Evolutionary conservation across 495 filamentous ascomycete species (phyloP).

Genomic region (Annulohypoxylon stygium): DNA sequence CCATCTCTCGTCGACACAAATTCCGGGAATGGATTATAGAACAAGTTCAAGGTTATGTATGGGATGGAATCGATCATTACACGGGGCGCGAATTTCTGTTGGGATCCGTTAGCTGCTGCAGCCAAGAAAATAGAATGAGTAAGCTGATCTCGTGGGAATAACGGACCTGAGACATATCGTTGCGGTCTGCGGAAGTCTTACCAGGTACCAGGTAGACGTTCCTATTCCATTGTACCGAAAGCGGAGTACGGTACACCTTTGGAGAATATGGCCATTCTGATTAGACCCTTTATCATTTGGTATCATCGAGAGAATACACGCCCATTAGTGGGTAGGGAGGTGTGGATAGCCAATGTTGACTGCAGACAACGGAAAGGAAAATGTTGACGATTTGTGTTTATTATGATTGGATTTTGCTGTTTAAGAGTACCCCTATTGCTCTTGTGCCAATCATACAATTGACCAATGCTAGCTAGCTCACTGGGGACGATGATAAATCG

Average conservation of each 20-base stretch:
- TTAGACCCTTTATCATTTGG: neutral
- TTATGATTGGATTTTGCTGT: constrained; percentile 22
- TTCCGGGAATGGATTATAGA: neutral
- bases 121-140: neutral
- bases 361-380: constrained; percentile 1
- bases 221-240: constrained; percentile 6
- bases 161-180: constrained; percentile 5
- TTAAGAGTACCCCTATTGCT: constrained; percentile 3
- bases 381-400: constrained; percentile 19
- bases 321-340: neutral
- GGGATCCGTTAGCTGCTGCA: neutral
- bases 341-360: neutral
- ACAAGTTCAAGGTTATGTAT: no score
- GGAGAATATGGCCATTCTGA: constrained; percentile 3
- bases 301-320: constrained; percentile 7
- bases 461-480: constrained; percentile 8
- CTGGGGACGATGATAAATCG: neutral
- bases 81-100: constrained; percentile 2
- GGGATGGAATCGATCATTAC: neutral
- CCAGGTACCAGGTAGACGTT: neutral
- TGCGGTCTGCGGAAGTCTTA: neutral
- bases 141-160: neutral
- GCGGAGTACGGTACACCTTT: neutral
- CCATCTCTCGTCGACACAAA: neutral
- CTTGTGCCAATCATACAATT: neutral